phyloP scores from a whole-genome alignment of 495 filamentous ascomycete species.

The Pseudotulostoma volvatum region DNA sequence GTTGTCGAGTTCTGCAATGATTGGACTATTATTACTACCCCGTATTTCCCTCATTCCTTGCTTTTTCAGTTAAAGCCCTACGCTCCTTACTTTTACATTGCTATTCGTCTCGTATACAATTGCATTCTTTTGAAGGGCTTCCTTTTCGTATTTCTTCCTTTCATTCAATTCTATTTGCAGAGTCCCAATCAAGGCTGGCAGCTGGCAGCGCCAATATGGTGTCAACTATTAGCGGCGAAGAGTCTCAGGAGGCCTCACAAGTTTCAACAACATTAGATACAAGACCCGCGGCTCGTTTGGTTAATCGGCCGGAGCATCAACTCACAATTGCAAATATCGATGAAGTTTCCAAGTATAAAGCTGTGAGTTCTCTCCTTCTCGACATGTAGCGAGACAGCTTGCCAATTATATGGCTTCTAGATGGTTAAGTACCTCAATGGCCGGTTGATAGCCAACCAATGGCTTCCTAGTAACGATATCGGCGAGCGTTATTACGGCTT shows the following conservation, averaged over 20 bases:
- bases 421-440: conserved; percentile 7
- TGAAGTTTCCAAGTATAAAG: conserved; percentile 3
- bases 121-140: too few relatives aligned
- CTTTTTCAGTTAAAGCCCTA: too few relatives aligned
- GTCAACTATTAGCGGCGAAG: too few relatives aligned
- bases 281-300: background rate
- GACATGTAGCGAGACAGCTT: background rate
- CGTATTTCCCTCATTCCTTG: too few relatives aligned
- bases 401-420: conserved; percentile 1
- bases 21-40: too few relatives aligned
- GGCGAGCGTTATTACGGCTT: conserved; percentile 1
- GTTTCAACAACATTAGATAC: background rate
- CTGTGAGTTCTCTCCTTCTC: background rate
- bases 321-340: conserved; percentile 1
- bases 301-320: background rate
- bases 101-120: too few relatives aligned
- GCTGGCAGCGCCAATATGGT: too few relatives aligned
- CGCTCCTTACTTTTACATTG: too few relatives aligned
- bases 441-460: conserved; percentile 10
- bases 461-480: conserved; percentile 11
- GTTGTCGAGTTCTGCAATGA: too few relatives aligned
- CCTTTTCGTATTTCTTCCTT: too few relatives aligned
- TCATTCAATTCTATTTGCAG: too few relatives aligned
- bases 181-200: too few relatives aligned
- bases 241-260: background rate